Base-by-base conservation (phyloP, 225 moss, liverwort and hornwort species). In the Physcomitrellopsis africana region DNA sequence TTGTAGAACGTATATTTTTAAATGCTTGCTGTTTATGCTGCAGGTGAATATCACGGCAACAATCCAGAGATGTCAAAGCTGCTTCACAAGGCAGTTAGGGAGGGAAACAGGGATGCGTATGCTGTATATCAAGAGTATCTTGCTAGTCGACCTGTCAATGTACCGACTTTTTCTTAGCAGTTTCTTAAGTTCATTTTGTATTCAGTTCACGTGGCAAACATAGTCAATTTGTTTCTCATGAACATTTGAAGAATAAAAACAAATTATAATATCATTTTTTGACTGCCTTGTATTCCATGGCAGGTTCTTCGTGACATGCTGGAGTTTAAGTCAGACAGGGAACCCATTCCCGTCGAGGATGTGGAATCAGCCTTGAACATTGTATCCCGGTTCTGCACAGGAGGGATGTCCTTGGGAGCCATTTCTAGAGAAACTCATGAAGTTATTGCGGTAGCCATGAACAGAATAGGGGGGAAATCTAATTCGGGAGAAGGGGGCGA, bases 21-120 rank as follows among this genome's bases (percentile, higher is more conserved):
- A 49, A 22, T 65, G 9, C 51, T 59, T 70, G 58, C 17, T 23
- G 65, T 51, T 52, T 9, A 45, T 59, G 74, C 60, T 60, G 27
- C 83, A 95, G 95, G 95, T 74, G 95, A 95, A 62, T 93, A 93
- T 86, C 93, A 95, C 75, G 89, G 91, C 37, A 95, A 95, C 74
- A 95, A 95, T 65, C 95, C 95, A 55, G 95, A 93, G 78, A 95
- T 95, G 95, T 93, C 95, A 65, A 95, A 93, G 85, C 77, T 95
- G 41, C 72, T 95, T 32, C 95, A 95, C 79, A 93, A 95, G 74
- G 93, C 95, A 73, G 91, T 95, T 24, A 85, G 93, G 56, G 91
- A 95, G 63, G 86, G 81, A 52, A 87, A 87, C 65, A 84, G 79
- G 79, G 86, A 86, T 86, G 93, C 93, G 26, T 95, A 91, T 81